Base-by-base conservation (phyloP, 441 rosid species). In the Aleurites moluccanus region DNA sequence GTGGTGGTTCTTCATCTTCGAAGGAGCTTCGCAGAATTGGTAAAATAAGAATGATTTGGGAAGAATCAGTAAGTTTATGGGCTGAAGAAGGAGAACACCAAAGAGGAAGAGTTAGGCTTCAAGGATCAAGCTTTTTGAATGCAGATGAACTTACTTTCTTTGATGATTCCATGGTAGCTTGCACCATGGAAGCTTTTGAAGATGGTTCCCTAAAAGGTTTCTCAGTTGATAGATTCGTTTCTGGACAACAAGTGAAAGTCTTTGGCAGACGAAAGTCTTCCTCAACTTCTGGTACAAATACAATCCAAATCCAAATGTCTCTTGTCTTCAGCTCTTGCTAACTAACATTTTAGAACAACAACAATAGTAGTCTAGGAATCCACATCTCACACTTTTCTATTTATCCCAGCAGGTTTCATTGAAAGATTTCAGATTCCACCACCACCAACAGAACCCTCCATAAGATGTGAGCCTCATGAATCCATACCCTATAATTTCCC, bases 21-120 rank as follows among this genome's bases (percentile, higher is more conserved):
- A 92, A 86, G 78, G 94, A 94, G 74, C 85, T 93, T 21, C 86
- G 91, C 21, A 90, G 98, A 61, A 87, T 95, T 25, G 98, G 99
- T 67, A 95, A 89, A 85, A 80, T 95, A 67, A 88, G 92, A 77
- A 88, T 95, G 91, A 87, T 87, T 30, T 95, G 98, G 98, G 99
- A 93, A 78, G 99, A 95, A 75, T 93, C 98, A 2, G 92, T 93
- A 59, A 93, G 85, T 79, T 86, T 95, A 82, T 95, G 99, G 99
- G 97, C 86, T 18, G 97, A 93, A 81, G 99, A 91, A 77, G 97
- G 96, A 18, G 99, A 93, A 75, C 81, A 82, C 71, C 89, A 84
- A 30, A 82, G 85, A 71, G 99, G 99, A 63, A 89, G 97, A 81
- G 84, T 91, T 61, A 90, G 79, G 79, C 82, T 93, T 81, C 90